phyloP scores from a whole-genome alignment of 2,329 filamentous ascomycete genomes.

The Lachnellula occidentalis region DNA sequence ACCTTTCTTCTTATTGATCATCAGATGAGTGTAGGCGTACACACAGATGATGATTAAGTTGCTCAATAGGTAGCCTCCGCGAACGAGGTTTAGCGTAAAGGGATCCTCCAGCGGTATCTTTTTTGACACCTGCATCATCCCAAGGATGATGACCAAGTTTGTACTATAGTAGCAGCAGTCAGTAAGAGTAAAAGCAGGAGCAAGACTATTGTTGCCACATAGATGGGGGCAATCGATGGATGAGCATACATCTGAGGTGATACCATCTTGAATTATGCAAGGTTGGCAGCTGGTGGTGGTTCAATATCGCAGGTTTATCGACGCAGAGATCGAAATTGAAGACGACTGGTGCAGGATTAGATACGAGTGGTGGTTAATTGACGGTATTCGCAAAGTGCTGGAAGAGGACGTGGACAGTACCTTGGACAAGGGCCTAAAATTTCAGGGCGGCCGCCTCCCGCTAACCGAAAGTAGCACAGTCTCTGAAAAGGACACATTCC shows the following conservation, averaged over 20 bases:
- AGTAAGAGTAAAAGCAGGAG: conserved; percentile 1
- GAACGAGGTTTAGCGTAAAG: conserved; percentile 59
- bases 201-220: neutral
- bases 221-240: neutral
- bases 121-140: conserved; percentile 98
- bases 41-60: conserved; percentile 80
- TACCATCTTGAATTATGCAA: no score
- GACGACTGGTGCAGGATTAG: no score
- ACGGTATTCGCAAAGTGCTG: no score
- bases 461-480: no score
- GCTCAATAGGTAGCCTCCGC: conserved; percentile 54
- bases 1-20: conserved; percentile 98
- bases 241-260: neutral
- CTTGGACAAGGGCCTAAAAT: no score
- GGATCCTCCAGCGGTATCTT: conserved; percentile 90
- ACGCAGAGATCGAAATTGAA: no score
- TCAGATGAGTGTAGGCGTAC: conserved; percentile 77
- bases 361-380: no score
- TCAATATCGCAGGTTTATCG: no score
- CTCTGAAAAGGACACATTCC: no score
- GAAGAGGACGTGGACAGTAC: no score
- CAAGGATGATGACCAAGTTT: conserved; percentile 90
- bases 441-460: no score
- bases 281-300: no score
- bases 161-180: conserved; percentile 50